Percentiles rank a stretch among this genome's conserved stretches.
Conservation (phyloP, 23 red algal species). For the Cyanidium caldarium region DNA sequence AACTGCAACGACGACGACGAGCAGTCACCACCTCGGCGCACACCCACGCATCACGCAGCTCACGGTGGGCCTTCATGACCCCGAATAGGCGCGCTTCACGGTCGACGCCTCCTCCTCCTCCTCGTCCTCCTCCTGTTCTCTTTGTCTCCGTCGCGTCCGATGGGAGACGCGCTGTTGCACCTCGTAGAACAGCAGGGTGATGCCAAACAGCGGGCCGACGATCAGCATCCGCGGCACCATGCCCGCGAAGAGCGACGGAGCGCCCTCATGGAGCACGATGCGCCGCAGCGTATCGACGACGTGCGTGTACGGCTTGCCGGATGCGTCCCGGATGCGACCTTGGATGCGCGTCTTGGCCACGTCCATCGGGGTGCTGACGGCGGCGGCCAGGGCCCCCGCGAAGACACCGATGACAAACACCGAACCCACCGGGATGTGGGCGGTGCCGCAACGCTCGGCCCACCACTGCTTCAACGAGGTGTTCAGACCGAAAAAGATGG, state of each 20-base stretch:
- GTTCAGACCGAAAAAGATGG: slow-evolving; percentile 77
- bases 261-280: slow-evolving; percentile 37
- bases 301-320: slow-evolving; percentile 6
- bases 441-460: too few species aligned
- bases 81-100: too few species aligned
- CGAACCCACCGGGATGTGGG: slow-evolving; percentile 16
- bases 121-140: too few species aligned
- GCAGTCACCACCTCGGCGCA: too few species aligned
- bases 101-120: too few species aligned
- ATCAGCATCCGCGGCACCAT: slow-evolving; percentile 52
- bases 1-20: too few species aligned
- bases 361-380: slow-evolving; percentile 59
- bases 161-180: slow-evolving; percentile 64
- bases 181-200: slow-evolving; percentile 79
- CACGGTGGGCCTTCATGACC: too few species aligned
- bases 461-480: slow-evolving; percentile 22
- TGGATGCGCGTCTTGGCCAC: slow-evolving; percentile 86
- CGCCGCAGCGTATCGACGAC: slow-evolving; percentile 34
- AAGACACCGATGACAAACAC: slow-evolving; percentile 64
- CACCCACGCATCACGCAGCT: too few species aligned
- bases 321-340: background rate
- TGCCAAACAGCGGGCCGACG: slow-evolving; percentile 73
- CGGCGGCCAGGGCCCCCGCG: slow-evolving; percentile 45
- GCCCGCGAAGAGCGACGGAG: slow-evolving; percentile 49
- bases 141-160: too few species aligned